Evolutionary conservation across 2,329 filamentous ascomycete genomes (phyloP).

Genomic region (Diaporthe capsici): DNA sequence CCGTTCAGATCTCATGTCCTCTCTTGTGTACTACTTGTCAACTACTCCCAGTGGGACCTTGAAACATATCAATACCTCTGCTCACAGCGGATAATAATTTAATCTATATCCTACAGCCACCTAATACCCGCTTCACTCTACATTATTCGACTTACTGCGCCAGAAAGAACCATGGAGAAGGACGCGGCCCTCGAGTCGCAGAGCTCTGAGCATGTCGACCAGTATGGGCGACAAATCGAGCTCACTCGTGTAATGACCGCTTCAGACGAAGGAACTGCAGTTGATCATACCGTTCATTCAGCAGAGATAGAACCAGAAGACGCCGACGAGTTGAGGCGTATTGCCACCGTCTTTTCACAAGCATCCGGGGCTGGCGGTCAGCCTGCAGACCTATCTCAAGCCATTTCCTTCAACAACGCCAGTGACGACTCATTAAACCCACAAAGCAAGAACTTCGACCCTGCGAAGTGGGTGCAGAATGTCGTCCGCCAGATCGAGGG

Average conservation of each 20-base stretch:
- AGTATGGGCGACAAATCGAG: constrained; percentile 18
- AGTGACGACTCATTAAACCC: constrained; percentile 56
- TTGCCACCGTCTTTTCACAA: constrained; percentile 31
- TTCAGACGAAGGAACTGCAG: constrained; percentile 11
- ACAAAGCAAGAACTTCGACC: constrained; percentile 55
- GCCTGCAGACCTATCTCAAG: constrained; percentile 11
- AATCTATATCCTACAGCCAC: background rate
- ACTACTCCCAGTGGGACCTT: background rate
- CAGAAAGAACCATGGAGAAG: constrained; percentile 17
- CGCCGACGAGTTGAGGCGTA: constrained; percentile 31
- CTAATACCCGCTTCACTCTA: background rate
- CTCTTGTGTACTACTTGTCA: background rate
- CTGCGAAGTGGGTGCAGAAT: constrained; percentile 57
- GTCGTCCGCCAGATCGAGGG: constrained; percentile 62
- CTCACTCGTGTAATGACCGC: background rate
- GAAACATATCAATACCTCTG: background rate
- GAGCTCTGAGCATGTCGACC: constrained; percentile 8
- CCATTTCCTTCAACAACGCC: constrained; percentile 37
- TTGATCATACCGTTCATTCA: background rate
- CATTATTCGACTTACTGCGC: background rate
- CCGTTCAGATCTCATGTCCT: background rate
- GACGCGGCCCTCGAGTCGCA: background rate
- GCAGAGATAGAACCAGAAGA: constrained; percentile 24
- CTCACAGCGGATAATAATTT: constrained; percentile 3
- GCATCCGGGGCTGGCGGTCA: constrained; percentile 6